phyloP scores from a whole-genome alignment of 1,284 basidiomycete genomes.

The Rhodofomes roseus region DNA sequence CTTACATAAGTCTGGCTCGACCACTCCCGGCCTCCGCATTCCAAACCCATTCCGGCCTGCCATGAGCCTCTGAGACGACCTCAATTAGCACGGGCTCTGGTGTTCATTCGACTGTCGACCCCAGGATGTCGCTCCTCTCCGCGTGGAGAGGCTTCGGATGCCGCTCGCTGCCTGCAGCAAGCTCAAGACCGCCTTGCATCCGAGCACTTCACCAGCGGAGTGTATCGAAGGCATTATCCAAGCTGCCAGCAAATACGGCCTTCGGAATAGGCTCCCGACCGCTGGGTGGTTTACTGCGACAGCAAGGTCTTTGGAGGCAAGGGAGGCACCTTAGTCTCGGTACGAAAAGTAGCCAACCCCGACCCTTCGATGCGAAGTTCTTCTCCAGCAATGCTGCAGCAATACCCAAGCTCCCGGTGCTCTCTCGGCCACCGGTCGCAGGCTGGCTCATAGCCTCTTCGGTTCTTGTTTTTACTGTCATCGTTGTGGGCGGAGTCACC shows the following conservation, averaged over 20 bases:
- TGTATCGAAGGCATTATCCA: constrained; percentile 1
- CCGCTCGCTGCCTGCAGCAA: constrained; percentile 13
- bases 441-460: constrained; percentile 85
- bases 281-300: constrained; percentile 2
- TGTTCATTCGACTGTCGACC: not conserved
- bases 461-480: constrained; percentile 84
- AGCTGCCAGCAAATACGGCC: not conserved
- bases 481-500: constrained; percentile 95
- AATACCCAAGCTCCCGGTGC: constrained; percentile 42
- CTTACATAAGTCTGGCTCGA: not conserved
- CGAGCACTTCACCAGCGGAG: constrained; percentile 18
- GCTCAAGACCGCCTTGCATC: constrained; percentile 13
- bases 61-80: not conserved
- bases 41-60: not conserved
- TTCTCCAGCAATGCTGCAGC: constrained; percentile 37
- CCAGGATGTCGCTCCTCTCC: constrained; percentile 13
- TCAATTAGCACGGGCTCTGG: not conserved
- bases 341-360: constrained; percentile 9
- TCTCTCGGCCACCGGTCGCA: constrained; percentile 75
- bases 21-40: not conserved
- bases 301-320: constrained; percentile 5
- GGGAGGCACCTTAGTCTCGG: constrained; percentile 13
- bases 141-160: constrained; percentile 19
- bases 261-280: not conserved
- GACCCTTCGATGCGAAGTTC: constrained; percentile 33